Evolutionary conservation across 129 eudicot genomes (phyloP), one percentile per base, ranked within the genome.

Genomic region (Artemisia argyi): DNA sequence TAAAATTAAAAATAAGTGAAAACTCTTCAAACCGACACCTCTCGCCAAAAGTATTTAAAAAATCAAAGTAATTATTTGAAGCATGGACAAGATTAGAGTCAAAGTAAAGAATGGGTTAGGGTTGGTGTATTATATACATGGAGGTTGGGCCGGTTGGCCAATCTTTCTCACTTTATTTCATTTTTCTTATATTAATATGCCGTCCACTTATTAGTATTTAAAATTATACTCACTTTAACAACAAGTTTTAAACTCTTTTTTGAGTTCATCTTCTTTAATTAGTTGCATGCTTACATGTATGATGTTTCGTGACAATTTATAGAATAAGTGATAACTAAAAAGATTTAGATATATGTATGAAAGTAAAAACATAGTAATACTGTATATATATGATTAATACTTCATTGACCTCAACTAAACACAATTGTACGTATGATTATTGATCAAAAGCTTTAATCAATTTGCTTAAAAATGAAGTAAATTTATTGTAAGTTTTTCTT

Each of bases 111-210:
- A 53, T 78, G 55, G 67, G 76, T 69, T 70, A 61, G 19, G 81
- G 81, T 55, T 71, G 77, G 66, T 71, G 71, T 32, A 53, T 11
- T 62, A 44, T 53, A 72, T 28, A 61, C 44, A 54, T 39, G 62
- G 72, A 50, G 16, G 81, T 78, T 78, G 77, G 77, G 62, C 67
- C 42, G 16, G 81, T 78, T 78, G 77, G 77, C 81, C 81, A 71
- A 54, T 78, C 66, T 69, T 77, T 52, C 51, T 69, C 62, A 42
- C 47, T 24, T 60, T 69, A 30, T 51, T 11, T 7, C 17, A 7
- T 8, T 6, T 18, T 65, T 4, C 5, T 1, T 50, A 4, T n/a
- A 49, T 61, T 18, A 30, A 11, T 62, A 30, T 2, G n/a, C 55
- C 71, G 67, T 63, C 64, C 64, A 35, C 46, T 73, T 61, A 3